Percentiles rank a stretch among this genome's conserved stretches.
Evolutionary conservation across 148 eudicot species (phyloP).

Genomic region (Rhododendron simsii): DNA sequence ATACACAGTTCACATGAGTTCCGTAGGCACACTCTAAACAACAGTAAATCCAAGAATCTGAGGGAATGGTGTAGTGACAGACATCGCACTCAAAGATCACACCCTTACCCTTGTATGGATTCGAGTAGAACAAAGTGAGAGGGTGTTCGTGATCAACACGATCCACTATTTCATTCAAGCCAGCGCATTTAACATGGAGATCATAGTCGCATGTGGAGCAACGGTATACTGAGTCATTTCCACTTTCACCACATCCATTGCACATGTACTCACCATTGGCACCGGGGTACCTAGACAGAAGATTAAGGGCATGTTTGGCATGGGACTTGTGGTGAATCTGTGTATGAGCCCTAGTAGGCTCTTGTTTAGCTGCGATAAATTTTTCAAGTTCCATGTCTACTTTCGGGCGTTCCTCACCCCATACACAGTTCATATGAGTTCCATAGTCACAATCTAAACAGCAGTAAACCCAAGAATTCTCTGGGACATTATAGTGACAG

Average conservation of each 20-base stretch:
- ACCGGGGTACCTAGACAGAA: conserved; percentile 17
- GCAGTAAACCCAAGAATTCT: conserved; percentile 9
- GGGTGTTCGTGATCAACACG: conserved; percentile 22
- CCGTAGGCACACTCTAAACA: conserved; percentile 14
- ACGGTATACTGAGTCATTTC: conserved; percentile 19
- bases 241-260: conserved; percentile 28
- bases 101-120: conserved; percentile 2
- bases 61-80: not conserved
- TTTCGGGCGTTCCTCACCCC: not conserved
- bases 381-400: not conserved
- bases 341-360: not conserved
- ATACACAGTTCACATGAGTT: conserved; percentile 15
- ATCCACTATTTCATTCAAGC: conserved; percentile 13
- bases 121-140: conserved; percentile 10
- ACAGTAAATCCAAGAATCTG: conserved; percentile 8
- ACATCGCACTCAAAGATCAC: conserved; percentile 14
- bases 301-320: conserved; percentile 27
- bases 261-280: conserved; percentile 23
- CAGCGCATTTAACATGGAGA: conserved; percentile 26
- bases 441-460: conserved; percentile 17
- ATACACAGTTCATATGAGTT: conserved; percentile 16
- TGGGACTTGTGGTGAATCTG: conserved; percentile 37
- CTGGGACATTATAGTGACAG: not conserved
- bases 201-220: conserved; percentile 34
- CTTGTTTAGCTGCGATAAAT: not conserved